Evolutionary conservation across 75 land plant genomes (phyloP), one percentile per base, ranked within the genome.

Genomic region (Cryptomeria japonica): DNA sequence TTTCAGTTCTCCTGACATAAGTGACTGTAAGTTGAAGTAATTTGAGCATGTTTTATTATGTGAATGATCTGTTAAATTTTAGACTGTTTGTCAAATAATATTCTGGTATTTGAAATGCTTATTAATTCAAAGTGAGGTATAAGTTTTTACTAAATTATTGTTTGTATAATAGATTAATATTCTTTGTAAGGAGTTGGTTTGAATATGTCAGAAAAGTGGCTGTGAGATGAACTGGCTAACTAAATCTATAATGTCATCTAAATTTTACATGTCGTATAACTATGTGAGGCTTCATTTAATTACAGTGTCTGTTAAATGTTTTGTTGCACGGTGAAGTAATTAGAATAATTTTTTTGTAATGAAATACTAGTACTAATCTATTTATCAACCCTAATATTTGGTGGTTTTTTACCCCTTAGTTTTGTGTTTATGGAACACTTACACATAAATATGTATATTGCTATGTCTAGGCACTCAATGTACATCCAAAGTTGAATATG

Each of bases 401-500:
- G 3, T 15, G 18, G 61, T 56, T 56, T 56, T 55, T 56, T 15
- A 0, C 22, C 5, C 22, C 72, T 68, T 28, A 8, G 75, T 25
- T 70, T n/a, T n/a, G 11, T 49, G 51, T 49, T 49, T 49, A 49
- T 10, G 51, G 51, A 10, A 49, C 51, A 49, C 51, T 49, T 49
- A 49, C 11, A 49, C 51, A 10, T 49, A 49, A 49, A 49, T 49
- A 49, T 49, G 3, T 41, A 10, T 49, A 49, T 49, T 22, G 7
- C 31, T 68, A 25, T 75, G 31, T 44, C 25, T 86, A 92, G 93
- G 93, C 58, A 68, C 92, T 11, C 93, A 92, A 80, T 92, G 78
- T 84, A 92, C 90, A 86, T 89, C 93, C 15, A 18, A 80, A 25
- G 93, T 92, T 56, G 93, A 92, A 42, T 92, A 92, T 90, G 93